Conservation (phyloP, 768 basidiomycete species). For the Pleurotus sapidus region DNA sequence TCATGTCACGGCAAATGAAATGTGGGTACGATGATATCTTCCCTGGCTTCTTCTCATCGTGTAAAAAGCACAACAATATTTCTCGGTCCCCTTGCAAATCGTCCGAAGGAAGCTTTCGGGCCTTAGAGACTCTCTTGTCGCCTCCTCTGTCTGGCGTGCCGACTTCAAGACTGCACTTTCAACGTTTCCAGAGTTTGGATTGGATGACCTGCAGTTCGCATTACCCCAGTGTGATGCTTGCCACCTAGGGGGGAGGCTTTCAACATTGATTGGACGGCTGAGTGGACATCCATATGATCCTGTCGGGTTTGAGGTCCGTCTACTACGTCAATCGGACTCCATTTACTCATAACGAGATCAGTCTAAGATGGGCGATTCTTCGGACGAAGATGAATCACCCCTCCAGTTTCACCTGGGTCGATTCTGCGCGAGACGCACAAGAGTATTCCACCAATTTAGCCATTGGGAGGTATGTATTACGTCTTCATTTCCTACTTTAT, state of each 20-base stretch:
- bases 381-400: slow-evolving; percentile 16
- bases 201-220: slow-evolving; percentile 50
- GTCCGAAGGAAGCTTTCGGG: slow-evolving; percentile 70
- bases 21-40: slow-evolving; percentile 30
- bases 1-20: slow-evolving; percentile 52
- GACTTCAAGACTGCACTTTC: slow-evolving; percentile 65
- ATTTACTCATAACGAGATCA: too few species aligned
- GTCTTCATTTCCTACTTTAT: not conserved
- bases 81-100: slow-evolving; percentile 64
- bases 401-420: slow-evolving; percentile 66
- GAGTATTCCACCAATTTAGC: slow-evolving; percentile 65
- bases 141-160: slow-evolving; percentile 82
- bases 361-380: not conserved
- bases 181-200: slow-evolving; percentile 61
- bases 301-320: slow-evolving; percentile 61
- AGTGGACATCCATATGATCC: slow-evolving; percentile 68
- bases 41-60: not conserved
- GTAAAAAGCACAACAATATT: slow-evolving; percentile 61
- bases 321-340: not conserved
- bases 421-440: slow-evolving; percentile 71
- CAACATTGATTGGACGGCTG: slow-evolving; percentile 59
- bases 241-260: slow-evolving; percentile 66
- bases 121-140: slow-evolving; percentile 70
- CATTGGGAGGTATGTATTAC: slow-evolving; percentile 75
- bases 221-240: slow-evolving; percentile 80